These are phyloP conservation scores for Arthrobotrys iridis DNA, from an alignment of 2,329 filamentous ascomycete genomes.

Conservation along the genomic window DNA sequence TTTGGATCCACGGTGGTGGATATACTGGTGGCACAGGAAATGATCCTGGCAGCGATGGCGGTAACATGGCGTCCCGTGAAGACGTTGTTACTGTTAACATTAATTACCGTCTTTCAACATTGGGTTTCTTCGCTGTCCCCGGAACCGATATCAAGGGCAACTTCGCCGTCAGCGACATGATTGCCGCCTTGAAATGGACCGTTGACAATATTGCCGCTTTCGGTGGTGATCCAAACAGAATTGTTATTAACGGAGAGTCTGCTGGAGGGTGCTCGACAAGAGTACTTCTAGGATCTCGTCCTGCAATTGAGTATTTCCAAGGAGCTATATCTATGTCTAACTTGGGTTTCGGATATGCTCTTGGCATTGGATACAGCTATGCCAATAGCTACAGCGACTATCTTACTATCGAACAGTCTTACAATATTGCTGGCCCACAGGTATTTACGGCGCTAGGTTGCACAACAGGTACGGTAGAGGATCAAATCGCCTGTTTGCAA, in stretches of 20 bases:
- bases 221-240: slow-evolving; percentile 56
- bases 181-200: slow-evolving; percentile 57
- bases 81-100: slow-evolving; percentile 70
- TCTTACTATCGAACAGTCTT: slow-evolving; percentile 68
- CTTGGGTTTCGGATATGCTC: slow-evolving; percentile 68
- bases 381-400: slow-evolving; percentile 70
- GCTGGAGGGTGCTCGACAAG: slow-evolving; percentile 67
- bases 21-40: slow-evolving; percentile 66
- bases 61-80: slow-evolving; percentile 69
- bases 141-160: slow-evolving; percentile 68
- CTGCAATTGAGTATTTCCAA: slow-evolving; percentile 64
- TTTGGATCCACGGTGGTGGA: slow-evolving; percentile 69
- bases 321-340: slow-evolving; percentile 67
- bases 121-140: slow-evolving; percentile 70
- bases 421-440: slow-evolving; percentile 65
- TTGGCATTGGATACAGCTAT: slow-evolving; percentile 69
- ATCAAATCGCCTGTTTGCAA: slow-evolving; percentile 68
- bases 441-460: slow-evolving; percentile 68
- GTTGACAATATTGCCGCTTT: slow-evolving; percentile 56
- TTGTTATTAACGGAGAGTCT: slow-evolving; percentile 58
- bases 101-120: slow-evolving; percentile 70
- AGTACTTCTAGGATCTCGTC: slow-evolving; percentile 67
- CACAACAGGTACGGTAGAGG: slow-evolving; percentile 62
- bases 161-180: slow-evolving; percentile 57
- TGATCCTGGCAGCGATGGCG: slow-evolving; percentile 65